phyloP scores from a whole-genome alignment of 2,329 filamentous ascomycete genomes.

The Talaromyces sp. region DNA sequence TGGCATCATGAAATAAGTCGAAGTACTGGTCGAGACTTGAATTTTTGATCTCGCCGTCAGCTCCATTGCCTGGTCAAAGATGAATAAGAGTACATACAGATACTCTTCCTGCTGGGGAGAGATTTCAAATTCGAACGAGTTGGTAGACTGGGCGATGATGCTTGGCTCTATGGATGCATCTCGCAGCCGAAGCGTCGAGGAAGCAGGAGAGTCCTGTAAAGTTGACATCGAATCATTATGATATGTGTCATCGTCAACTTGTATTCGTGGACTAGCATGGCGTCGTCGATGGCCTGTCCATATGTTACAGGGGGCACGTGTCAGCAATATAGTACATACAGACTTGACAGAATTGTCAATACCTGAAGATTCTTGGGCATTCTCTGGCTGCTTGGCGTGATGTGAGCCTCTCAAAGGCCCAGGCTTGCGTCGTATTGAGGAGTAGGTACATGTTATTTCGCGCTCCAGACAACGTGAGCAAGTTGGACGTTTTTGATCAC shows the following conservation, averaged over 20 bases:
- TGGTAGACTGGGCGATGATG: neutral
- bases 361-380: neutral
- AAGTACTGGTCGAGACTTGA: conserved; percentile 31
- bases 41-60: neutral
- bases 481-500: conserved; percentile 31
- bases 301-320: neutral
- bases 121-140: neutral
- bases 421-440: conserved; percentile 31
- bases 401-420: conserved; percentile 33
- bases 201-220: neutral
- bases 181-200: neutral
- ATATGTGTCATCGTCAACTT: neutral
- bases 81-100: neutral
- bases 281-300: neutral
- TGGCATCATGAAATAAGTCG: conserved; percentile 31
- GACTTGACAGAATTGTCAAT: neutral
- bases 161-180: neutral
- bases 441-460: conserved; percentile 31
- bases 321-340: neutral
- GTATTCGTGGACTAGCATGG: neutral
- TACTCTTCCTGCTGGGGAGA: conserved; percentile 4
- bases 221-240: neutral
- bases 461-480: conserved; percentile 38
- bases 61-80: neutral
- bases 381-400: conserved; percentile 11